Conservation (phyloP, 495 filamentous ascomycete genomes). For the Hyaloscypha bicolor region DNA sequence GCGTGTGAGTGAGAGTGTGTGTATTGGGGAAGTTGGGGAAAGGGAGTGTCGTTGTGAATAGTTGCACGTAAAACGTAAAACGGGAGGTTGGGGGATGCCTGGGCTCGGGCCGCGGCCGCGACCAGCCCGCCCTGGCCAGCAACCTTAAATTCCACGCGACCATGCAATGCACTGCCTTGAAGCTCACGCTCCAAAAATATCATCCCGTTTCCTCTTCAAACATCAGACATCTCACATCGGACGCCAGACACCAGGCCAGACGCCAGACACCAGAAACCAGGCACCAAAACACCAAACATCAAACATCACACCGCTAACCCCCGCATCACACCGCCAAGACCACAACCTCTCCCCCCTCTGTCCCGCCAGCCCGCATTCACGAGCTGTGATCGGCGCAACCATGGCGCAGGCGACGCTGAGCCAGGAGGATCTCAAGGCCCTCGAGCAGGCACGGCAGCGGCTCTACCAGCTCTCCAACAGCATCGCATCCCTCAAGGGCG, state of each 20-base stretch:
- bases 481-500: conserved; percentile 60
- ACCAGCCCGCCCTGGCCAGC: too few relatives aligned
- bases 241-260: too few relatives aligned
- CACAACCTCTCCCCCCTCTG: neutral
- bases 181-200: neutral
- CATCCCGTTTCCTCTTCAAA: neutral
- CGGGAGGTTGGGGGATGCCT: neutral
- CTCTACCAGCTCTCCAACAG: conserved; percentile 69
- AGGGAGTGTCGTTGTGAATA: neutral
- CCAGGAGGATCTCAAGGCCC: conserved; percentile 67
- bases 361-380: neutral
- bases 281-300: neutral
- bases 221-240: neutral
- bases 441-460: conserved; percentile 75
- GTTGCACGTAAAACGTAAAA: neutral
- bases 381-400: neutral
- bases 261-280: too few relatives aligned
- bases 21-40: too few relatives aligned
- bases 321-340: neutral
- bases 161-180: neutral
- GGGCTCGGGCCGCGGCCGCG: neutral
- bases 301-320: neutral
- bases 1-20: too few relatives aligned
- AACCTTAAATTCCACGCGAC: conserved; percentile 1
- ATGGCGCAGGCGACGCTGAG: conserved; percentile 35